A percentile compares a stretch with the other conserved stretches of the same genome.
These are phyloP conservation scores for Floccularia luteovirens DNA, from an alignment of 768 basidiomycete genomes.

Conservation along the genomic window DNA sequence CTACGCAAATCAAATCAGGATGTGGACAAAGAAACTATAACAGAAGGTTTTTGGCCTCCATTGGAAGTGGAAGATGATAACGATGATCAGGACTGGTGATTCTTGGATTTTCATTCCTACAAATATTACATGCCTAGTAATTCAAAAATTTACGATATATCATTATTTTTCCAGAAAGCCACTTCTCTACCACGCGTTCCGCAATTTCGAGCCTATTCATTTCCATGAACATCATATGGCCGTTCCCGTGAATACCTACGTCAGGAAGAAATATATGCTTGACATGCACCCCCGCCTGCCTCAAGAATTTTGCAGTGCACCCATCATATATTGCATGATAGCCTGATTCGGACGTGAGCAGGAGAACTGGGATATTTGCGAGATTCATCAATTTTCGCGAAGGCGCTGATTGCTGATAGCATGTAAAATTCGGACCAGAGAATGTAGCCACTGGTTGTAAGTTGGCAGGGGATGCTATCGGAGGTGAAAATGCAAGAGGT, in stretches of 20 bases:
- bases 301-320: constrained; percentile 34
- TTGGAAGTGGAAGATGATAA: constrained; percentile 23
- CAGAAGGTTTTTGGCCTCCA: constrained; percentile 28
- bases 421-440: constrained; percentile 22
- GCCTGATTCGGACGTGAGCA: constrained; percentile 42
- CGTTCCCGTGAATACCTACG: constrained; percentile 42
- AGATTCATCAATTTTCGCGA: constrained; percentile 33
- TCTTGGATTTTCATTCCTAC: not conserved
- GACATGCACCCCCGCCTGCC: constrained; percentile 37
- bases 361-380: constrained; percentile 31
- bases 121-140: not conserved
- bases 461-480: constrained; percentile 29
- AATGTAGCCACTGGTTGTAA: constrained; percentile 19
- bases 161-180: no score
- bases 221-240: constrained; percentile 53
- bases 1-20: constrained; percentile 9
- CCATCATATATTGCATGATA: constrained; percentile 43
- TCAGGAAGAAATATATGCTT: constrained; percentile 30
- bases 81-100: constrained; percentile 18
- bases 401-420: constrained; percentile 33
- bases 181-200: constrained; percentile 28
- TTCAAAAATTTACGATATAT: not conserved
- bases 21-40: constrained; percentile 6
- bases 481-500: constrained; percentile 34
- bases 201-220: constrained; percentile 37